Evolutionary conservation across 2,329 filamentous ascomycete genomes (phyloP), one percentile per base, ranked within the genome.

Genomic region (Lachnellula occidentalis): DNA sequence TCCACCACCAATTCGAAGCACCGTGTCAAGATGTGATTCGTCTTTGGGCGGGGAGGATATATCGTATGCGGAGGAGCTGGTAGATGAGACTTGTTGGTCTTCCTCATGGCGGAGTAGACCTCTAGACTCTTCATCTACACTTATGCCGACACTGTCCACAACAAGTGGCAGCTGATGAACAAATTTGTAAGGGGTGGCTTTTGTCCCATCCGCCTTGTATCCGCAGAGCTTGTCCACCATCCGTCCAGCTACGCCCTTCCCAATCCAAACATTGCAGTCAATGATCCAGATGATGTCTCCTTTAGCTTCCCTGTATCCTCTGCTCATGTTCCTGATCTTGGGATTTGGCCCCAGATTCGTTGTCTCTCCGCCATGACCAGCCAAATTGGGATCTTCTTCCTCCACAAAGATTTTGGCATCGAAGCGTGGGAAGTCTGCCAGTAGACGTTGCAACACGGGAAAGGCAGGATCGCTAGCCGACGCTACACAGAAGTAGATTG

Each of bases 251-350:
- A 90, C 89, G 11, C 88, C 88, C 43, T 77, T 83, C 5, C 83
- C 83, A 36, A 96, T 80, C 94, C 95, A 99, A 50, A 99, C 85
- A 67, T 99, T 99, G 74, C 92, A 96, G 72, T 99, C 94, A 19
- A 95, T 81, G 49, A 96, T 86, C 94, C 94, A 99, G 21, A 99
- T 78, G 24, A 97, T 79, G 67, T 96, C 91, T 1, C 88, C 87
- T 60, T 86, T 86, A 1, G 91, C 90, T 67, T 97, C 92, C 27
- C 91, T 78, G 68, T 96, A 99, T 2, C 90, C 92, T 43, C 90
- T 82, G 69, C 92, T 96, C 78, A 97, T 90, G 70, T 99, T 99
- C 49, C 94, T 80, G 64, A 99, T 95, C 76, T 99, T 99, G n/a
- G 94, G 94, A 67, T 99, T 99, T 1, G 94, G 94, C 0, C 95